These are phyloP conservation scores for Mitragyna speciosa DNA, from an alignment of 257 asterid genomes.

Conservation along the genomic window DNA sequence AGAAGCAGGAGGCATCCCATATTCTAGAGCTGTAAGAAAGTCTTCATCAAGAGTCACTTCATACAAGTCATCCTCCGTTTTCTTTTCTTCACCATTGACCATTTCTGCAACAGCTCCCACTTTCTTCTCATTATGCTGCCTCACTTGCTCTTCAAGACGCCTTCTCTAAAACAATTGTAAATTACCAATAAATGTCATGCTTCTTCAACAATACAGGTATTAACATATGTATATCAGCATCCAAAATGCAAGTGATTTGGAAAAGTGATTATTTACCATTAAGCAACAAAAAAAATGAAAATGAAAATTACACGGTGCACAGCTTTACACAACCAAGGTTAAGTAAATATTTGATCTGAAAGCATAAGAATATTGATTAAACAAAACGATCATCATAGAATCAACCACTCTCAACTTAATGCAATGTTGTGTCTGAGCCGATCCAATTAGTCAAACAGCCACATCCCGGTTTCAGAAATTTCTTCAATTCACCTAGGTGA, in stretches of 20 bases:
- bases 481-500: not conserved
- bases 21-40: conserved; percentile 86
- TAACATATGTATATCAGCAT: not conserved
- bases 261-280: not conserved
- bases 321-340: not conserved
- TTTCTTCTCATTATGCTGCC: conserved; percentile 73
- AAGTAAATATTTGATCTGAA: not conserved
- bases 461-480: not conserved
- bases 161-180: conserved; percentile 54
- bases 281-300: not conserved
- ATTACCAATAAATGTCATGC: conserved; percentile 8
- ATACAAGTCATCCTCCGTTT: conserved; percentile 61
- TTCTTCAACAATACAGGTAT: not conserved
- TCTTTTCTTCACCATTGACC: conserved; percentile 30
- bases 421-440: not conserved
- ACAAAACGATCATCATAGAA: not conserved
- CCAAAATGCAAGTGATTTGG: not conserved
- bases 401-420: not conserved
- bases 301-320: not conserved
- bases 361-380: not conserved
- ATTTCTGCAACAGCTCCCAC: conserved; percentile 35
- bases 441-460: not conserved
- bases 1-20: conserved; percentile 99
- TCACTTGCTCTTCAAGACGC: conserved; percentile 94
- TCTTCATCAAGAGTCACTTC: conserved; percentile 91